Evolutionary conservation across 2,329 filamentous ascomycete species (phyloP), one percentile per base, ranked within the genome.

Genomic region (Metarhizium rileyi): DNA sequence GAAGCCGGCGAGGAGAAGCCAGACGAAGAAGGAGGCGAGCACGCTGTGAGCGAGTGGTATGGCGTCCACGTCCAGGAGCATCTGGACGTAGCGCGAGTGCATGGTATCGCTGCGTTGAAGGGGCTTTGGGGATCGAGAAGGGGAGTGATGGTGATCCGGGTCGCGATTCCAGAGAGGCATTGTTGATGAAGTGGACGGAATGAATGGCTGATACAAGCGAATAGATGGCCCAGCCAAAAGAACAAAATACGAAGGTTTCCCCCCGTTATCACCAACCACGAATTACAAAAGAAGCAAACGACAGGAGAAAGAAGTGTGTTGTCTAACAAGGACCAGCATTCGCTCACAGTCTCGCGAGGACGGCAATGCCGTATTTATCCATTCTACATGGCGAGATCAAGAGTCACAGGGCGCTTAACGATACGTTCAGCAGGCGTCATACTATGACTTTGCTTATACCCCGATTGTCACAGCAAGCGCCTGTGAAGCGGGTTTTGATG

Each of bases 1-100:
- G 62, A 77, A 79, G 26, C 75, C 75, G 0, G 71, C 71, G 1
- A 79, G 68, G 3, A 79, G 65, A 43, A 76, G 64, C 72, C 70
- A 79, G 41, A 62, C 60, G 49, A 61, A 61, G 48, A 58, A 56
- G 27, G 61, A 53, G 45, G 70, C 70, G 20, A 74, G 62, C 47
- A 76, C 65, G 60, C 73, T 78, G 63, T 76, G 71, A 9, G 66
- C 45, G 6, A 63, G 64, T 2, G 71, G 66, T 44, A 77, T 73
- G 35, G 61, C 56, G 54, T 75, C 70, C n/a, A 73, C 63, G 33
- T 66, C 63, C 23, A 74, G 65, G 7, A 76, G 66, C 70, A 77
- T 76, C 52, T 67, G 61, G 35, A 69, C 63, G 55, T 73, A 74
- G 26, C 63, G 63, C 20, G 68, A 65, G 47, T 66, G 59, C n/a